Conservation (phyloP, 2,329 filamentous ascomycete genomes). For the Elsinoe perseae region DNA sequence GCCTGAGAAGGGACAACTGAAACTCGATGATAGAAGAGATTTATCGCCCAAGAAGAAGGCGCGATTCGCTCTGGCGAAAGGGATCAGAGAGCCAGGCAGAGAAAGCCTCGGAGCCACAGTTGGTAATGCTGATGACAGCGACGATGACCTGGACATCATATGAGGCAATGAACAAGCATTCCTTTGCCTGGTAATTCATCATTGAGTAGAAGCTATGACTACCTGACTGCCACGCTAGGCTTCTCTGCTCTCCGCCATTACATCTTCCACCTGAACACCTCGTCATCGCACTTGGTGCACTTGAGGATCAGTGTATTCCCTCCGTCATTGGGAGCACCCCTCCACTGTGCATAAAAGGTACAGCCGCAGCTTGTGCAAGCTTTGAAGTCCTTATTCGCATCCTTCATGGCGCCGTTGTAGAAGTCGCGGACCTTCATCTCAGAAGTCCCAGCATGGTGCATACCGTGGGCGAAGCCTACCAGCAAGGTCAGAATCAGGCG, state of each 20-base stretch:
- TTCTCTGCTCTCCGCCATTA: too few species aligned
- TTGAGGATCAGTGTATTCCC: conserved; percentile 11
- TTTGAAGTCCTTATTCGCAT: conserved; percentile 10
- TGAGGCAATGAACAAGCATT: conserved; percentile 20
- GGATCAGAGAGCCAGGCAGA: conserved; percentile 42
- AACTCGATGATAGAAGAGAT: conserved; percentile 26
- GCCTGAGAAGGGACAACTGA: conserved; percentile 29
- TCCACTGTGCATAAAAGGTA: conserved; percentile 6
- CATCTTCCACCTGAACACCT: conserved; percentile 12
- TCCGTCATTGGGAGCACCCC: conserved; percentile 9
- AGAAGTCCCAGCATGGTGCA: background rate
- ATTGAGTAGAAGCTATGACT: background rate
- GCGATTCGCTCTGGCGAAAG: conserved; percentile 41
- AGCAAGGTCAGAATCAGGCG: background rate
- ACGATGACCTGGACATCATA: conserved; percentile 44
- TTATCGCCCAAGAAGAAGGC: conserved; percentile 41
- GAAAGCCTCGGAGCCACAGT: conserved; percentile 37
- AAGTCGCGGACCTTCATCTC: background rate
- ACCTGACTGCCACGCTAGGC: background rate
- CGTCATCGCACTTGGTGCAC: conserved; percentile 13
- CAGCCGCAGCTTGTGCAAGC: background rate
- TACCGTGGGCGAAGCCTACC: background rate
- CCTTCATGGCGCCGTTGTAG: conserved; percentile 13
- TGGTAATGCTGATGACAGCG: conserved; percentile 35
- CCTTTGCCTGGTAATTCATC: background rate